Percentiles rank a stretch among this genome's conserved stretches.
These are phyloP conservation scores for Barnettozyma wickerhamii DNA, from an alignment of 805 yeast species.

Conservation along the genomic window DNA sequence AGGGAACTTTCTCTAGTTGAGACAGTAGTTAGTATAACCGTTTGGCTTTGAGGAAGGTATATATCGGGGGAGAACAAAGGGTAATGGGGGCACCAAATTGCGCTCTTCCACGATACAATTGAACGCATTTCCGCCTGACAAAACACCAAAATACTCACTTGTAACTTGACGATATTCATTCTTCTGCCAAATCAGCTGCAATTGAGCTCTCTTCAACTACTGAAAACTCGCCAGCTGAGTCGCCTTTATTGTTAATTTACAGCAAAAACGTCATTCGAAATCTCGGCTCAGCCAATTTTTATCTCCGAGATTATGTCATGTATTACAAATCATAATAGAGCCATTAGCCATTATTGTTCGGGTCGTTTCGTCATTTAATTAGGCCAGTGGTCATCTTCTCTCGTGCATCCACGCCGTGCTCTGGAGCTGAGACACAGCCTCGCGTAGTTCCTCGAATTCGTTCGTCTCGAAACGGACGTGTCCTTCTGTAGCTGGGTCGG, in stretches of 20 bases:
- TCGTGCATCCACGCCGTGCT: constrained; percentile 9
- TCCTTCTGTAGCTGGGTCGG: neutral
- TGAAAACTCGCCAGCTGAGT: neutral
- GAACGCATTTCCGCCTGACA: neutral
- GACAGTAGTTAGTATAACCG: constrained; percentile 9
- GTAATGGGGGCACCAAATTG: too few relatives aligned
- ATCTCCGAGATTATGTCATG: neutral
- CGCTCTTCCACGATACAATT: too few relatives aligned
- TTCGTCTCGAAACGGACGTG: neutral
- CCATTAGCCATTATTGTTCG: neutral
- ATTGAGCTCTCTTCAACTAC: neutral
- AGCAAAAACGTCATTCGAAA: neutral
- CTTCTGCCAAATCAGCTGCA: neutral
- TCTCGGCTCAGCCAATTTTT: neutral
- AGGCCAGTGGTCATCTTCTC: too few relatives aligned
- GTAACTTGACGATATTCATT: constrained; percentile 65
- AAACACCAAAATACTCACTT: constrained; percentile 35
- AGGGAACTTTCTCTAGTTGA: constrained; percentile 71
- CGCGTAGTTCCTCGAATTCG: constrained; percentile 5
- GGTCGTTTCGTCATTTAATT: too few relatives aligned
- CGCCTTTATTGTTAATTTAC: neutral
- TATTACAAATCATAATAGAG: neutral
- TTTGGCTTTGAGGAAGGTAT: neutral
- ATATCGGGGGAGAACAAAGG: constrained; percentile 4
- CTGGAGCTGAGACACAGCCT: constrained; percentile 4